phyloP scores from a whole-genome alignment of 805 yeast species.

The Candida sakaeoensis region DNA sequence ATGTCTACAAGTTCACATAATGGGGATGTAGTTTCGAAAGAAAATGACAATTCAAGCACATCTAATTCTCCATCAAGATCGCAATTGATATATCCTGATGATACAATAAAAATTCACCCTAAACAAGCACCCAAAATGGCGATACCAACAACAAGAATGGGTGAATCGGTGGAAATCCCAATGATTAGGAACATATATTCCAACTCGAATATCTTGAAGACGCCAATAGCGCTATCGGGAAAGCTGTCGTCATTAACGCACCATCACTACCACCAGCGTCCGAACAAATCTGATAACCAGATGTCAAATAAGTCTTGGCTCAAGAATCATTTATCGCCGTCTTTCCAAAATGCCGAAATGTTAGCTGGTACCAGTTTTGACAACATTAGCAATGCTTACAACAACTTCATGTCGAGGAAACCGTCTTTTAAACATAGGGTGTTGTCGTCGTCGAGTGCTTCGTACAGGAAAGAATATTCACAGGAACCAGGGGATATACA shows the following conservation, averaged over 20 bases:
- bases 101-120: conserved; percentile 16
- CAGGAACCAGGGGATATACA: conserved; percentile 10
- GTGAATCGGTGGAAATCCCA: conserved; percentile 75
- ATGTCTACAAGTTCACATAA: conserved; percentile 21
- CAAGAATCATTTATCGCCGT: conserved; percentile 20
- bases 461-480: conserved; percentile 9
- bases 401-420: conserved; percentile 18
- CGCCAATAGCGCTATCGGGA: conserved; percentile 3
- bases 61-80: conserved; percentile 7
- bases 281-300: not conserved
- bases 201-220: conserved; percentile 9
- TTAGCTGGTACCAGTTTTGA: conserved; percentile 21
- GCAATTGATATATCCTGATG: conserved; percentile 10
- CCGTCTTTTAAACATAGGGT: conserved; percentile 13
- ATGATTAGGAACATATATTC: conserved; percentile 23
- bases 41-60: conserved; percentile 1
- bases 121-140: conserved; percentile 51
- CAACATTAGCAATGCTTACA: conserved; percentile 23
- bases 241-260: conserved; percentile 5
- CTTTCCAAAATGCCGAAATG: conserved; percentile 16
- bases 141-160: conserved; percentile 75
- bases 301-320: conserved; percentile 20
- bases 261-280: conserved; percentile 2
- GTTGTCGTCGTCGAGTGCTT: conserved; percentile 15
- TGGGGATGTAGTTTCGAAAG: not conserved